A percentile compares a stretch with the other conserved stretches of the same genome.
These are phyloP conservation scores for Crithidia acanthocephali DNA, from an alignment of 208 protist species.

Conservation along the genomic window DNA sequence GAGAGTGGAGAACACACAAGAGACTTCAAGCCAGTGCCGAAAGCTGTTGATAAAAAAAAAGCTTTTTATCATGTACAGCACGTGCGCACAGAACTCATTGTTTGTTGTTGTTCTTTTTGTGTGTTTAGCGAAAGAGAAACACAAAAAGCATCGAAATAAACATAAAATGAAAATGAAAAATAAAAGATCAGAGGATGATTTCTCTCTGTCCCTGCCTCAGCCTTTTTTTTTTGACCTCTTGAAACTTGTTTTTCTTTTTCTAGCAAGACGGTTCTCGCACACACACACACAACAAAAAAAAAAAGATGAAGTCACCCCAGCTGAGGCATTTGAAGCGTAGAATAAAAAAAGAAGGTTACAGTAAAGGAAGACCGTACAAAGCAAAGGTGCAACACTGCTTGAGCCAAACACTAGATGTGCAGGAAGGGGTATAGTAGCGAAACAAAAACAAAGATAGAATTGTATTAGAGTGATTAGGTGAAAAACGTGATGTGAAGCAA, in stretches of 20 bases:
- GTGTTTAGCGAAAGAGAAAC: not conserved
- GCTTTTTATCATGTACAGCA: not conserved
- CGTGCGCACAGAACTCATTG: not conserved
- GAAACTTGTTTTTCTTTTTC: not conserved
- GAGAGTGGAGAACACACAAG: not conserved
- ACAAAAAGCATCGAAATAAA: not conserved
- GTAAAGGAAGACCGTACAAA: constrained; percentile 2
- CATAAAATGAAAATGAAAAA: constrained; percentile 2
- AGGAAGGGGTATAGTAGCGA: not conserved
- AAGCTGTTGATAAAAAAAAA: not conserved
- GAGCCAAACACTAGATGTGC: not conserved
- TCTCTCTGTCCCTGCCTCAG: constrained; percentile 1
- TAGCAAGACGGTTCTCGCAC: not conserved
- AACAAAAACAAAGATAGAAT: not conserved
- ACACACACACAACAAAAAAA: not conserved
- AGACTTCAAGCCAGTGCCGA: too few species aligned
- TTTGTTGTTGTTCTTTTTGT: not conserved
- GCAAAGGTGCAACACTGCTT: not conserved
- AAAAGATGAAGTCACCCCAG: not conserved
- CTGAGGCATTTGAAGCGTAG: constrained; percentile 1
- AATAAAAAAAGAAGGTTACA: not conserved
- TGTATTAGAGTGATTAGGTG: too few species aligned
- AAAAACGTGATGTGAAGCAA: too few species aligned
- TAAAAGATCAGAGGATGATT: constrained; percentile 1
- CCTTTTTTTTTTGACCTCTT: not conserved